phyloP scores from a whole-genome alignment of 1,284 basidiomycete genomes.

The Ceratobasidium sp. region DNA sequence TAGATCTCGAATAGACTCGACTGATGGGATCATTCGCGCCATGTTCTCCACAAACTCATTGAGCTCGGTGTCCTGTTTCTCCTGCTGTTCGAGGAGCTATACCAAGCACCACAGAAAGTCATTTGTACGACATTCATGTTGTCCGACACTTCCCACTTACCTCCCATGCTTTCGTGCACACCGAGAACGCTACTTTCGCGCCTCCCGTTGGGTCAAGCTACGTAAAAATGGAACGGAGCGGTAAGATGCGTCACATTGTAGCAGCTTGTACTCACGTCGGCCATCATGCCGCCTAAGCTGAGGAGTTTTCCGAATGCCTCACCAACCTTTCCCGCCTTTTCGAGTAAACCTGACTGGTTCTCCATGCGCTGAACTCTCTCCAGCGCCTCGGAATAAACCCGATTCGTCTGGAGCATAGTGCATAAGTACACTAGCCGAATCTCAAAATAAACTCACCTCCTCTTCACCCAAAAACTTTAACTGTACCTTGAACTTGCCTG shows the following conservation, averaged over 20 bases:
- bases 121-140: background rate
- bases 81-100: background rate
- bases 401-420: background rate
- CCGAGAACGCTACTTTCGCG: constrained; percentile 1
- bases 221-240: background rate
- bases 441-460: too few species aligned
- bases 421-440: background rate
- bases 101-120: too few species aligned
- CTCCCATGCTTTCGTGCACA: constrained; percentile 27
- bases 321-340: background rate
- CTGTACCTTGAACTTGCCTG: too few species aligned
- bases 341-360: background rate
- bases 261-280: background rate
- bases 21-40: background rate
- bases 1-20: background rate
- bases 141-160: background rate
- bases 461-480: too few species aligned
- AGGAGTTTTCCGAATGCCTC: background rate
- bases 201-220: constrained; percentile 8
- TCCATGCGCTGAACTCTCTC: background rate
- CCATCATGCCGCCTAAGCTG: background rate
- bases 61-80: background rate
- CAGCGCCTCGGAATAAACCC: background rate
- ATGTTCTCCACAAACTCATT: background rate
- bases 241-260: too few species aligned